These are phyloP conservation scores for Emergomyces africanus DNA, from an alignment of 2,329 filamentous ascomycete species.

Conservation along the genomic window DNA sequence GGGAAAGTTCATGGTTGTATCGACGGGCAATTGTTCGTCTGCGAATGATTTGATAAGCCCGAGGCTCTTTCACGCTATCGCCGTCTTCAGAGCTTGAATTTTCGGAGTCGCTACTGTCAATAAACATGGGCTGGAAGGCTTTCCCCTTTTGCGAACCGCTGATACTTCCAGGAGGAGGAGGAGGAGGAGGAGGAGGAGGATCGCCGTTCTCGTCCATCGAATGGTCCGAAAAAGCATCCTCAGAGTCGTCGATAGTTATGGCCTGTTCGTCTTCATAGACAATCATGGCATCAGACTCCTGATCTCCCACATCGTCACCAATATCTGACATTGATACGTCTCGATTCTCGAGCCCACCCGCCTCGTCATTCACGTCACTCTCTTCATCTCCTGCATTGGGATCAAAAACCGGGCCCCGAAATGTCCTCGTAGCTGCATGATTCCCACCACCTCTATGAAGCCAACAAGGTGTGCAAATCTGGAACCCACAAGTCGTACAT, in stretches of 20 bases:
- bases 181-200: background rate
- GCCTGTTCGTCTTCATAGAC: background rate
- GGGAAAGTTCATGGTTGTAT: background rate
- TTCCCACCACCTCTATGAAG: slow-evolving; percentile 9
- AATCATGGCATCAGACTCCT: background rate
- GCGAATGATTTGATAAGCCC: background rate
- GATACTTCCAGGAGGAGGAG: too few species aligned
- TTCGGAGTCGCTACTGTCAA: background rate
- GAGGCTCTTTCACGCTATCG: background rate
- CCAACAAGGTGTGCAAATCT: slow-evolving; percentile 24
- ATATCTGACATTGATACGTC: background rate
- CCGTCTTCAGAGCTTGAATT: background rate
- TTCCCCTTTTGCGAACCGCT: background rate
- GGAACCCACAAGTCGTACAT: slow-evolving; percentile 23
- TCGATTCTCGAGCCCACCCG: background rate
- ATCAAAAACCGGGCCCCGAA: slow-evolving; percentile 8
- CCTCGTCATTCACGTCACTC: background rate
- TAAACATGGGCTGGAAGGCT: background rate
- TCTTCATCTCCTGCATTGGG: background rate
- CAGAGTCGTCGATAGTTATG: background rate
- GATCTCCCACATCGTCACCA: background rate
- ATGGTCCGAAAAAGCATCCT: background rate
- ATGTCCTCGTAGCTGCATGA: slow-evolving; percentile 10
- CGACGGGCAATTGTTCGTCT: background rate
- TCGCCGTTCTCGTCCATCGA: background rate